Percentiles rank a stretch among this genome's conserved stretches.
phyloP scores from a whole-genome alignment of 148 eudicot species.

The Chenopodium quinoa region DNA sequence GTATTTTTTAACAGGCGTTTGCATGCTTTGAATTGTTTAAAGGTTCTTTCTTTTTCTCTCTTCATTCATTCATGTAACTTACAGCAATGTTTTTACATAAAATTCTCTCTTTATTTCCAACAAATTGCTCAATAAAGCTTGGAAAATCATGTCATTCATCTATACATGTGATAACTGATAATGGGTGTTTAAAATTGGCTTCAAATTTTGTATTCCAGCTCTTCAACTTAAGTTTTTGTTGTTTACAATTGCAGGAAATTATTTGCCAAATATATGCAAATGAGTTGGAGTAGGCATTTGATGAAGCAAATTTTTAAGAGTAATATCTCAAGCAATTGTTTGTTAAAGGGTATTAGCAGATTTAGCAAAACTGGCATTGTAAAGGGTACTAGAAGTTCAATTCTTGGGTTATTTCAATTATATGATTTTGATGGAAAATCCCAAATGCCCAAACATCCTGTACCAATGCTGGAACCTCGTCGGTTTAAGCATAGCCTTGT shows the following conservation, averaged over 20 bases:
- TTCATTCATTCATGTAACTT: not conserved
- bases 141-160: not conserved
- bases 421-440: constrained; percentile 16
- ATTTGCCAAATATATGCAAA: not conserved
- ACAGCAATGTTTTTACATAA: not conserved
- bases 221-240: not conserved
- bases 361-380: constrained; percentile 1
- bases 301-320: constrained; percentile 17
- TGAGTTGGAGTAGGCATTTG: constrained; percentile 31
- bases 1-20: not conserved
- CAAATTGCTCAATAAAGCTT: not conserved
- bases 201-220: not conserved
- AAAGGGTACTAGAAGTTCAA: constrained; percentile 2
- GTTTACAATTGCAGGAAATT: constrained; percentile 22
- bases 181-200: not conserved
- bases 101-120: not conserved
- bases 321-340: constrained; percentile 1
- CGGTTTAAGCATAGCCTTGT: constrained; percentile 33
- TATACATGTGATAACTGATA: not conserved
- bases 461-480: constrained; percentile 15
- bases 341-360: not conserved
- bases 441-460: constrained; percentile 7
- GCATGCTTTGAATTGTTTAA: not conserved
- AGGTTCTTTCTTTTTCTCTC: not conserved
- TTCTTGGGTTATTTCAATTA: constrained; percentile 5